phyloP scores from a whole-genome alignment of 2,329 filamentous ascomycete species.

The Epichloe bromicola region DNA sequence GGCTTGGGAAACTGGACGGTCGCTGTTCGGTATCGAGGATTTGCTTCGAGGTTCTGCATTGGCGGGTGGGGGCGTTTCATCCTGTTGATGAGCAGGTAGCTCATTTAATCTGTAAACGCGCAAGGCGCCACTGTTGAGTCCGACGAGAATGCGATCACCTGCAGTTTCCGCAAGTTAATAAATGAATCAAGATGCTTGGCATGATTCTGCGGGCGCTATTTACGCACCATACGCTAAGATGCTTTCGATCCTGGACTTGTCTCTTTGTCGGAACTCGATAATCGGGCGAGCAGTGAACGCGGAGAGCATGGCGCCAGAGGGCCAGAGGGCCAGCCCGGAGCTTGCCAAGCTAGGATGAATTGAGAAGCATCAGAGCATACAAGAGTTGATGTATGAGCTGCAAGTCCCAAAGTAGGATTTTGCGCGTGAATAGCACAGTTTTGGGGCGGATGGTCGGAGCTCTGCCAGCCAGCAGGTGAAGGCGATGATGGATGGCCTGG shows the following conservation, averaged over 20 bases:
- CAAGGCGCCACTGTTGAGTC: slow-evolving; percentile 76
- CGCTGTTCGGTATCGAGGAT: slow-evolving; percentile 17
- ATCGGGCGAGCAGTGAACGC: slow-evolving; percentile 94
- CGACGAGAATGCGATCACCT: slow-evolving; percentile 86
- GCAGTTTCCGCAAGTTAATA: background rate
- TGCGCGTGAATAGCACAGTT: background rate
- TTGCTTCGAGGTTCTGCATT: slow-evolving; percentile 15
- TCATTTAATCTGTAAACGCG: slow-evolving; percentile 89
- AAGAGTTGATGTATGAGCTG: background rate
- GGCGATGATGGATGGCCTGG: background rate
- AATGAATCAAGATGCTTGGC: background rate
- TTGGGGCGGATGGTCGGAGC: background rate
- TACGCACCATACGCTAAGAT: slow-evolving; percentile 72
- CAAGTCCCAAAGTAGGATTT: background rate
- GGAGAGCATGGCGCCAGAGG: slow-evolving; percentile 64
- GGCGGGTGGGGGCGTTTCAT: slow-evolving; percentile 16
- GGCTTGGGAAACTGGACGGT: slow-evolving; percentile 16
- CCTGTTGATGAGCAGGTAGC: slow-evolving; percentile 21
- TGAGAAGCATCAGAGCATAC: slow-evolving; percentile 9
- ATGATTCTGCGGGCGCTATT: background rate
- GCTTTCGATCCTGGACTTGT: slow-evolving; percentile 95
- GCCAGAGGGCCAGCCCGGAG: slow-evolving; percentile 30
- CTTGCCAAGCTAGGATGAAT: slow-evolving; percentile 16
- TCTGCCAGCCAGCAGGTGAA: background rate
- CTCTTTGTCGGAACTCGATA: slow-evolving; percentile 88